These are phyloP conservation scores for Lachancea waltii DNA, from an alignment of 805 yeast genomes.

Conservation along the genomic window DNA sequence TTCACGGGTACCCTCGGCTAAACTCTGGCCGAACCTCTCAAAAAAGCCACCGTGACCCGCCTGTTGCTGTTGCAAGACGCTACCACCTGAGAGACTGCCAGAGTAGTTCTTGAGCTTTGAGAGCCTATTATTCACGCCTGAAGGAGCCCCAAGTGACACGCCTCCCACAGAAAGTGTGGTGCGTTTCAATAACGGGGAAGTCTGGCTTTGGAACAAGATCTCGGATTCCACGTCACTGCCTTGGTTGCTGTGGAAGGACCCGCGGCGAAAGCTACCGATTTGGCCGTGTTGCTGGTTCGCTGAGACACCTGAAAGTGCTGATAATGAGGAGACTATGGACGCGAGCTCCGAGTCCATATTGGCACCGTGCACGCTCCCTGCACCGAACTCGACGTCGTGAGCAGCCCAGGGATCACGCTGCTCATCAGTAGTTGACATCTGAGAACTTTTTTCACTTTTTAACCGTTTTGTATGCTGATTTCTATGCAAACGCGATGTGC, in stretches of 20 bases:
- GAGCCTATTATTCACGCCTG: conserved; percentile 13
- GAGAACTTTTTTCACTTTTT: neutral
- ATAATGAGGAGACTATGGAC: conserved; percentile 33
- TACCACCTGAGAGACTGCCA: conserved; percentile 22
- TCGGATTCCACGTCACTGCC: conserved; percentile 22
- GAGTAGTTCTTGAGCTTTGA: conserved; percentile 23
- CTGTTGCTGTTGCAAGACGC: conserved; percentile 7
- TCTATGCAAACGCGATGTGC: neutral
- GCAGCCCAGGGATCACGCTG: conserved; percentile 5
- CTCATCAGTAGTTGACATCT: conserved; percentile 7
- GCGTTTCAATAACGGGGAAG: conserved; percentile 22
- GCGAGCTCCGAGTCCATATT: conserved; percentile 31
- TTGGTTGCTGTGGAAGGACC: conserved; percentile 23
- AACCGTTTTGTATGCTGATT: neutral
- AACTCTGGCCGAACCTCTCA: conserved; percentile 30
- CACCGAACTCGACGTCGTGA: conserved; percentile 1
- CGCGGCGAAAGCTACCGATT: conserved; percentile 30
- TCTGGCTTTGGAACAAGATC: conserved; percentile 11
- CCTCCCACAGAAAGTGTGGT: conserved; percentile 29
- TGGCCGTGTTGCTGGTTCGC: conserved; percentile 18
- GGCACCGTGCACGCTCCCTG: conserved; percentile 7
- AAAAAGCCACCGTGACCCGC: conserved; percentile 25
- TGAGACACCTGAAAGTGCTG: conserved; percentile 26
- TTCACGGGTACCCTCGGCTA: conserved; percentile 33
- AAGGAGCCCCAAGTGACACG: conserved; percentile 9